These are phyloP conservation scores for Hemileia vastatrix DNA, from an alignment of 1,284 basidiomycete genomes.

Conservation along the genomic window DNA sequence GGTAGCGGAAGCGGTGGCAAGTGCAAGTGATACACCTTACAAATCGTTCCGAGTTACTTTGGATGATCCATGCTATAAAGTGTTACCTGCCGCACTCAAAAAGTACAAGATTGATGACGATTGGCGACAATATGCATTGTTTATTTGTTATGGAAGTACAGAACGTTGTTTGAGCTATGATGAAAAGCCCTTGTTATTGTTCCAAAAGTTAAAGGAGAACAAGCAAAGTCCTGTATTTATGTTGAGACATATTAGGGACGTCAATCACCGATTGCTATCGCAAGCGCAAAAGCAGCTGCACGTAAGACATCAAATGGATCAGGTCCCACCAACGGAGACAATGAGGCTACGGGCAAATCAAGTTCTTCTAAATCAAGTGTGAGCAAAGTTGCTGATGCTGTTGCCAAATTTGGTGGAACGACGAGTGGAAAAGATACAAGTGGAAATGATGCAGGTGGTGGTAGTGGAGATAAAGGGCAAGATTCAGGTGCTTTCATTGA, in stretches of 20 bases:
- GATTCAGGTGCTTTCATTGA: neutral
- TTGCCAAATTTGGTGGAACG: too few relatives aligned
- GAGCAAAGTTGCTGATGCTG: too few relatives aligned
- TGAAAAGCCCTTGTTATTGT: conserved; percentile 89
- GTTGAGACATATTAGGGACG: conserved; percentile 90
- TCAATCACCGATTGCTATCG: too few relatives aligned
- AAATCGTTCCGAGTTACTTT: conserved; percentile 54
- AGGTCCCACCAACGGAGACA: too few relatives aligned
- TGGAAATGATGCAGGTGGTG: too few relatives aligned
- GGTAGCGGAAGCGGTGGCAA: too few relatives aligned
- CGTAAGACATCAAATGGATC: too few relatives aligned
- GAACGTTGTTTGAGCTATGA: conserved; percentile 95
- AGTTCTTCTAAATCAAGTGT: too few relatives aligned
- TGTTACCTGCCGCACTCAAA: conserved; percentile 93
- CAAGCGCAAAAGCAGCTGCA: conserved; percentile 35
- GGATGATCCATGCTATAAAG: conserved; percentile 96
- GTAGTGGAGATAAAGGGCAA: too few relatives aligned
- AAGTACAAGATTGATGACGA: conserved; percentile 99
- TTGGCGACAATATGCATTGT: conserved; percentile 98
- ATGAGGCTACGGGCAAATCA: too few relatives aligned
- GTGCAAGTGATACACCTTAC: conserved; percentile 49
- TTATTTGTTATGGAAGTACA: conserved; percentile 88
- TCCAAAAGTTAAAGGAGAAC: conserved; percentile 92
- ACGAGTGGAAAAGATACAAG: too few relatives aligned
- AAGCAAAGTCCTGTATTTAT: conserved; percentile 98